These are phyloP conservation scores for Leccinum uliginosum DNA, from an alignment of 768 basidiomycete genomes.

Conservation along the genomic window DNA sequence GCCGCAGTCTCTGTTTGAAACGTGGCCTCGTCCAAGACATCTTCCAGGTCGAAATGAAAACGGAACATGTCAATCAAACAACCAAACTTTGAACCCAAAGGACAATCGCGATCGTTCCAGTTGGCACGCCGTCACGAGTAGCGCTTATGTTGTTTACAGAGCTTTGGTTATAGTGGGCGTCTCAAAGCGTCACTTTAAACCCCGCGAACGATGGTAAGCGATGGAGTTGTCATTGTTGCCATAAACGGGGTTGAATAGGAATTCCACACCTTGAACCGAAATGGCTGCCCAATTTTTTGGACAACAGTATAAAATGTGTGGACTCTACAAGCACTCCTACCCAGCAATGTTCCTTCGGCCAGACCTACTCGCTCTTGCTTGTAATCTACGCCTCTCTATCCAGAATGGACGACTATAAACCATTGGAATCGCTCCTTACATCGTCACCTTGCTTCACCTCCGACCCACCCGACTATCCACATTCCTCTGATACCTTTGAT, in stretches of 20 bases:
- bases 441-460: background rate
- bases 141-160: background rate
- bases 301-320: background rate
- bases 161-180: background rate
- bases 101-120: background rate
- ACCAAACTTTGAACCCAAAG: background rate
- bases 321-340: background rate
- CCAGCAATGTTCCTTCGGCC: background rate
- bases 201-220: background rate
- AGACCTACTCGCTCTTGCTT: background rate
- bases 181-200: no score
- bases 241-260: background rate
- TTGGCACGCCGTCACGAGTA: no score
- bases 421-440: background rate
- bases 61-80: slow-evolving; percentile 30
- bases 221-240: background rate
- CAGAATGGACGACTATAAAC: background rate
- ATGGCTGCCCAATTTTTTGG: background rate
- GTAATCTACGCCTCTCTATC: background rate
- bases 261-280: background rate
- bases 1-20: slow-evolving; percentile 3
- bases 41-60: slow-evolving; percentile 56
- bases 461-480: background rate
- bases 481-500: background rate
- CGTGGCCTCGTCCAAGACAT: slow-evolving; percentile 33